Evolutionary conservation across 106 monocot genomes (phyloP).

Genomic region (Dioscorea zingiberensis): DNA sequence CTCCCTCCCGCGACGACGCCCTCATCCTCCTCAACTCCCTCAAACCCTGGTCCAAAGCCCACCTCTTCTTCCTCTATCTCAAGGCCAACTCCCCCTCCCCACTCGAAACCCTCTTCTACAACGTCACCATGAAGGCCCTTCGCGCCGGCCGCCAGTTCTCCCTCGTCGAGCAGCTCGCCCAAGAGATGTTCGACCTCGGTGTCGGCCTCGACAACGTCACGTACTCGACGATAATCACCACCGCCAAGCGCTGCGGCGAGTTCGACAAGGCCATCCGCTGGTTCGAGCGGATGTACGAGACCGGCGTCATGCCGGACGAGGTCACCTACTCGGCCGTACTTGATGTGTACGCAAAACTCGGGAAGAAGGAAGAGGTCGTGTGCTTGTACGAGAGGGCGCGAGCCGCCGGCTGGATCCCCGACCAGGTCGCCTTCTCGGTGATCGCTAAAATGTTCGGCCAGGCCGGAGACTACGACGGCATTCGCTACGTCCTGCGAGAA

Average conservation of each 20-base stretch:
- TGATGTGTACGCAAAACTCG: slow-evolving; percentile 73
- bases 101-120: slow-evolving; percentile 80
- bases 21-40: slow-evolving; percentile 67
- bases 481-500: slow-evolving; percentile 65
- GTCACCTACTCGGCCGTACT: slow-evolving; percentile 87
- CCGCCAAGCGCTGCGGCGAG: slow-evolving; percentile 49
- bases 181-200: slow-evolving; percentile 52
- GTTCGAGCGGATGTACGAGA: slow-evolving; percentile 84
- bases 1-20: slow-evolving; percentile 32
- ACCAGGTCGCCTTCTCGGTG: slow-evolving; percentile 70
- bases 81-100: slow-evolving; percentile 24
- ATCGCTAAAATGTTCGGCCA: slow-evolving; percentile 76
- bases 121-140: slow-evolving; percentile 67
- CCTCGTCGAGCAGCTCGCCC: slow-evolving; percentile 52
- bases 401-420: slow-evolving; percentile 71
- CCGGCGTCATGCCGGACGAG: slow-evolving; percentile 79
- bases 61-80: slow-evolving; percentile 62
- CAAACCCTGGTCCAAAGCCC: slow-evolving; percentile 42
- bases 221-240: slow-evolving; percentile 88
- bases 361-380: slow-evolving; percentile 59
- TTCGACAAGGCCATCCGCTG: slow-evolving; percentile 62
- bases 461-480: slow-evolving; percentile 84
- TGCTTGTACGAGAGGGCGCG: slow-evolving; percentile 66
- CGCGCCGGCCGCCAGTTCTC: slow-evolving; percentile 42
- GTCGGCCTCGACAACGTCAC: slow-evolving; percentile 74